Percentiles rank a stretch among this genome's conserved stretches.
phyloP scores from a whole-genome alignment of 2,329 filamentous ascomycete species.

The Scopulariopsis brevicaulis region DNA sequence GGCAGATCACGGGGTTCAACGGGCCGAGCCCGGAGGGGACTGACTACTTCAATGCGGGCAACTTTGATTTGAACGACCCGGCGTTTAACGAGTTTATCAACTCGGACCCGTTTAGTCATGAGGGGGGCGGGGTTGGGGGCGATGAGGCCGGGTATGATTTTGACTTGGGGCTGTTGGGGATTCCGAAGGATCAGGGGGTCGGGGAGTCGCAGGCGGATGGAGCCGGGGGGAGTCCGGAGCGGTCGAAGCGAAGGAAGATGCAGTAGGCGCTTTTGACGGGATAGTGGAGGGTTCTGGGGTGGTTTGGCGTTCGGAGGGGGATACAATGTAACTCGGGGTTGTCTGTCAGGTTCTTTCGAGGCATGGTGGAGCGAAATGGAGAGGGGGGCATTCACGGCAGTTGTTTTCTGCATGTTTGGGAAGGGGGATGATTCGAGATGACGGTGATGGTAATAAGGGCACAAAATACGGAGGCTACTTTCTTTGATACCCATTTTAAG shows the following conservation, averaged over 20 bases:
- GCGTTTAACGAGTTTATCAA: conserved; percentile 26
- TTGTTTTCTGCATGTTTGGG: neutral
- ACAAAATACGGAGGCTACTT: neutral
- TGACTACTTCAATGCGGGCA: conserved; percentile 17
- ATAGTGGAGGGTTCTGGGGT: neutral
- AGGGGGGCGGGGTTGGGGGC: neutral
- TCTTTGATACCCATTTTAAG: conserved; percentile 4
- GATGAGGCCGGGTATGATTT: conserved; percentile 27
- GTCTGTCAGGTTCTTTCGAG: neutral
- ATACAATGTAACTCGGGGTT: neutral
- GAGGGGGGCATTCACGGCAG: neutral
- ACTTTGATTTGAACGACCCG: conserved; percentile 26
- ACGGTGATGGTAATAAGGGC: neutral
- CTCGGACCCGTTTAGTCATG: conserved; percentile 21
- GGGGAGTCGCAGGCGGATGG: conserved; percentile 15
- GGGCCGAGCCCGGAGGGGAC: conserved; percentile 18
- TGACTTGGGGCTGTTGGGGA: conserved; percentile 24
- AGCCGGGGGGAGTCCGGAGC: conserved; percentile 37
- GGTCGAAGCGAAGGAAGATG: conserved; percentile 2
- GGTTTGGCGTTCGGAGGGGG: neutral
- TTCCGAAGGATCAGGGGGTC: neutral
- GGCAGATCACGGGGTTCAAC: conserved; percentile 61
- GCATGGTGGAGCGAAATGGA: neutral
- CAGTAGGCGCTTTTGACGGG: neutral
- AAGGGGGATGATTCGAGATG: neutral